Percentiles rank a stretch among this genome's conserved stretches.
phyloP scores from a whole-genome alignment of 192 early-diverging fungal genomes.

The Backusella tuberculispora region DNA sequence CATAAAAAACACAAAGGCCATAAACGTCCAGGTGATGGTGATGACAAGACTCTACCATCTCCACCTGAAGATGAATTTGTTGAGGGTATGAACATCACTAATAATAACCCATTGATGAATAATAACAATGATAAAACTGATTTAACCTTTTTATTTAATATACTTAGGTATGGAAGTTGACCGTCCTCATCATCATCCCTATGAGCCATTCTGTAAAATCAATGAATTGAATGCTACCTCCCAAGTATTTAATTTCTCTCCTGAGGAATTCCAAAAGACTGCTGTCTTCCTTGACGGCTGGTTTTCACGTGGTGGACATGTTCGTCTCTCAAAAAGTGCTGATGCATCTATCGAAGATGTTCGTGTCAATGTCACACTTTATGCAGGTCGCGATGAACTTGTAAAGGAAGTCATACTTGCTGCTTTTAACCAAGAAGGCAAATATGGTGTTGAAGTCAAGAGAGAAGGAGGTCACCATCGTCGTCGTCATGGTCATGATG shows the following conservation, averaged over 20 bases:
- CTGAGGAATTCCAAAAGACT: slow-evolving; percentile 32
- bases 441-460: slow-evolving; percentile 35
- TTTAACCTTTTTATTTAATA: background rate
- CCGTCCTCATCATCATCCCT: background rate
- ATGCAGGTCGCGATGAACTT: slow-evolving; percentile 11
- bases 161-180: background rate
- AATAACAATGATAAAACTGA: background rate
- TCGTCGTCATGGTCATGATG: background rate
- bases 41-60: background rate
- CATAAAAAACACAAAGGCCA: background rate
- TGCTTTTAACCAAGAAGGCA: slow-evolving; percentile 34
- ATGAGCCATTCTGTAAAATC: slow-evolving; percentile 18
- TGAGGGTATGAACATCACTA: background rate
- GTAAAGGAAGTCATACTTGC: slow-evolving; percentile 10
- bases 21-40: background rate
- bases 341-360: slow-evolving; percentile 14
- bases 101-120: background rate
- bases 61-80: slow-evolving; percentile 11
- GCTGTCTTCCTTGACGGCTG: slow-evolving; percentile 22
- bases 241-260: slow-evolving; percentile 29
- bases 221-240: slow-evolving; percentile 5
- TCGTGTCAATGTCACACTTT: slow-evolving; percentile 27
- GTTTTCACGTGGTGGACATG: slow-evolving; percentile 19
- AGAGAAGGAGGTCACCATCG: background rate
- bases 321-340: background rate